Evolutionary conservation across 305 asterid species (phyloP).

Genomic region (Euphrasia arctica): DNA sequence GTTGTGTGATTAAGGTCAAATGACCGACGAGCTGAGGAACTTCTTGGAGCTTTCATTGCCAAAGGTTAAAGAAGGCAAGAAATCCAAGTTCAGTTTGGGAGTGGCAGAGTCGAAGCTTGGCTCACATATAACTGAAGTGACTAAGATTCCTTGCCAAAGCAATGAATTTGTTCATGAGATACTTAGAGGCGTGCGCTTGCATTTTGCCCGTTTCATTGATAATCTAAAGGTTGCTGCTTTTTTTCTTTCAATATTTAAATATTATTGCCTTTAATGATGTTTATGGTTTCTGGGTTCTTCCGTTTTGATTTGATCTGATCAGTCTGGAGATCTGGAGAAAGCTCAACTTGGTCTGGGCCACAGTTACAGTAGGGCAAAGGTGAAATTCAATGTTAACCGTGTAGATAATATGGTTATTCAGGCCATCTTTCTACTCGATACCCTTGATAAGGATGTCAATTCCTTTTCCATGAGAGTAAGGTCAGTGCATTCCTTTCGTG

Average conservation of each 20-base stretch:
- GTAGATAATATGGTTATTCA: constrained; percentile 97
- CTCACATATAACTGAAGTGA: constrained; percentile 72
- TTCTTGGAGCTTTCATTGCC: constrained; percentile 81
- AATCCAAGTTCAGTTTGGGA: constrained; percentile 76
- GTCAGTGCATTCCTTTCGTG: constrained; percentile 30
- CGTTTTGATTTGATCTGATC: constrained; percentile 17
- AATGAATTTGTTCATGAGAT: constrained; percentile 86
- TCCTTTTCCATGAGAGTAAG: constrained; percentile 94
- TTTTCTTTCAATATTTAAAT: background rate
- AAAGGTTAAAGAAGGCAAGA: constrained; percentile 81
- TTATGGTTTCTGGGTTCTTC: constrained; percentile 16
- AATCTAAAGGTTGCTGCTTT: constrained; percentile 64
- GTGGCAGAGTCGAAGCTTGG: constrained; percentile 89
- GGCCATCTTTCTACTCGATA: constrained; percentile 89
- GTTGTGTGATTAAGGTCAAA: constrained; percentile 54
- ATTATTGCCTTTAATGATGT: background rate
- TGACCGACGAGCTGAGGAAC: constrained; percentile 86
- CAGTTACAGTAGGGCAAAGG: constrained; percentile 95
- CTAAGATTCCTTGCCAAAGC: constrained; percentile 81
- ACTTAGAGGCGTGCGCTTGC: constrained; percentile 84
- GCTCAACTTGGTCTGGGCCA: constrained; percentile 94
- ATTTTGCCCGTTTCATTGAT: constrained; percentile 57
- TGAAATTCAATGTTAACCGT: constrained; percentile 90
- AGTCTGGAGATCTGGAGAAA: constrained; percentile 89
- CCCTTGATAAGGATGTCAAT: constrained; percentile 95